Evolutionary conservation across 2,329 filamentous ascomycete genomes (phyloP).

Genomic region (Amauroascus verrucosus): DNA sequence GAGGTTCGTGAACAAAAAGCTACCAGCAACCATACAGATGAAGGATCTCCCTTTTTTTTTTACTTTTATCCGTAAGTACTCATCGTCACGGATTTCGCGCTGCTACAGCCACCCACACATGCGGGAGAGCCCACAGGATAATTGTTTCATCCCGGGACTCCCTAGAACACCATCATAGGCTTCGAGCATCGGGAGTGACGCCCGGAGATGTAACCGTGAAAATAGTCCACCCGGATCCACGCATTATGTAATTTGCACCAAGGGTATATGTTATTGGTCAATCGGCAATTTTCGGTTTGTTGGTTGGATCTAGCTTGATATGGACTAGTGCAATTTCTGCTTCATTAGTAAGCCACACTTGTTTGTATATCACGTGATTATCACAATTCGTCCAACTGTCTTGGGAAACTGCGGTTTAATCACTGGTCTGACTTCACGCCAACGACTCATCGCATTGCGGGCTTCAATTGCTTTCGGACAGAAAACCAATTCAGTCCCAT

Average conservation of each 20-base stretch:
- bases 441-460: not conserved
- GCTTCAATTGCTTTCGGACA: conserved; percentile 1
- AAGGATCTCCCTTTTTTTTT: not conserved
- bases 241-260: not conserved
- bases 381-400: not conserved
- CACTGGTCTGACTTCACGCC: not conserved
- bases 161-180: not conserved
- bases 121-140: conserved; percentile 3
- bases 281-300: conserved; percentile 12
- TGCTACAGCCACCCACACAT: not conserved
- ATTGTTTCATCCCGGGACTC: not conserved
- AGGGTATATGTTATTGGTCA: conserved; percentile 6
- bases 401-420: not conserved
- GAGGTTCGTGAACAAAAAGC: not conserved
- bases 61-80: conserved; percentile 7
- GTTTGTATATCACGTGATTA: conserved; percentile 9
- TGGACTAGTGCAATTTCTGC: conserved; percentile 5
- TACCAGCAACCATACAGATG: conserved; percentile 1
- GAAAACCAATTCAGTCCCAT: not conserved
- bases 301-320: not conserved
- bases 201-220: conserved; percentile 6
- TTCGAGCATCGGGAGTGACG: not conserved
- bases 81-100: not conserved
- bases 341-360: too few relatives aligned
- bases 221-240: not conserved